Evolutionary conservation across 345 rosid genomes (phyloP), one percentile per base, ranked within the genome.

Genomic region (Cochlearia excelsa): DNA sequence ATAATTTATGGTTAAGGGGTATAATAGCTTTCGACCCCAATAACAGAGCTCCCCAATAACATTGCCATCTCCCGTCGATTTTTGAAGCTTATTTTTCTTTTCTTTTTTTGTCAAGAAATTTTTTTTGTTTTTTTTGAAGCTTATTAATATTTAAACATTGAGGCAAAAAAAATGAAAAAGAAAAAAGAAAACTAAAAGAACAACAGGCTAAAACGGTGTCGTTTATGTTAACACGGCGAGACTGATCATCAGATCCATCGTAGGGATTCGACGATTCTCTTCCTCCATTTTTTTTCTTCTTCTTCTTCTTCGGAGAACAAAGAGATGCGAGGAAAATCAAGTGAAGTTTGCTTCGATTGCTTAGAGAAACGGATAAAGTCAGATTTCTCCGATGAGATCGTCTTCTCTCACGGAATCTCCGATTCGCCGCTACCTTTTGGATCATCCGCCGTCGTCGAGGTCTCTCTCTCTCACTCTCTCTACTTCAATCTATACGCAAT

Each of bases 391-490:
- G 83, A 79, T 46, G 69, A 73, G 53, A 73, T 85, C 28, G 30
- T 68, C 56, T 82, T 85, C 78, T 83, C 79, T 51, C 72, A 82
- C 67, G 95, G 83, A 66, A 64, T 85, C 57, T 79, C 95, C 56
- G 78, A 78, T 71, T 85, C 89, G 26, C 73, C 85, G 46, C 80
- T 87, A 33, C 95, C 95, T 53, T 75, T 80, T 58, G 86, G 81
- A 44, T 87, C 86, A 70, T 75, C 90, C 62, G 93, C 93, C 41
- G 80, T 85, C 44, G 90, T 87, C 23, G 76, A 87, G 88, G 95
- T 84, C 37, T 54, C 58, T 7, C 40, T 58, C 26, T 40, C 26
- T 58, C 26, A 35, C 26, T 3, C 42, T 37, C 27, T 2, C 57
- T 7, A 23, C 26, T 33, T 33, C 5, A 33, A 5, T 33, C 35